A percentile compares a stretch with the other conserved stretches of the same genome.
Evolutionary conservation across 2,329 filamentous ascomycete genomes (phyloP).

Genomic region (Fusarium hainanense): DNA sequence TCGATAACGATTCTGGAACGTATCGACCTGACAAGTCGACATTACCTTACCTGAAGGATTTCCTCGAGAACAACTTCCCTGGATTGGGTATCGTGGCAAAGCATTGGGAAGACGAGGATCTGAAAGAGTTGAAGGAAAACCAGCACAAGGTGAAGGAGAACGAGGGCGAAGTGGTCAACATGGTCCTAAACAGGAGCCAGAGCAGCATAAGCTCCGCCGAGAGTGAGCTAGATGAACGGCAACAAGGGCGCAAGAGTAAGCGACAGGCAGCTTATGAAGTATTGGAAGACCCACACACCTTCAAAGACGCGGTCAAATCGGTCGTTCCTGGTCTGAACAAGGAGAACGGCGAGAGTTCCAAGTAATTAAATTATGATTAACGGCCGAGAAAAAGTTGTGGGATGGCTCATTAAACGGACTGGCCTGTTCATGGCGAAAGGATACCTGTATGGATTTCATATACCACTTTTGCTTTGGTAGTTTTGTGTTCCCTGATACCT

Average conservation of each 20-base stretch:
- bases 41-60: constrained; percentile 76
- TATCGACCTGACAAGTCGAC: constrained; percentile 86
- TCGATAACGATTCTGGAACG: constrained; percentile 95
- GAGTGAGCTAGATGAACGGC: constrained; percentile 61
- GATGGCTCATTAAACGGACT: constrained; percentile 15
- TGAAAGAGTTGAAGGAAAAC: constrained; percentile 78
- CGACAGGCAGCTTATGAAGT: constrained; percentile 63
- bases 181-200: constrained; percentile 68
- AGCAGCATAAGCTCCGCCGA: constrained; percentile 65
- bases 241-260: constrained; percentile 60
- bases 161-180: constrained; percentile 61
- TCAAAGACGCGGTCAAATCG: constrained; percentile 53
- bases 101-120: constrained; percentile 81
- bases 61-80: constrained; percentile 78
- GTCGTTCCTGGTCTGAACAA: constrained; percentile 42
- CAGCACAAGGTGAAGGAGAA: constrained; percentile 80
- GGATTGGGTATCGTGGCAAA: constrained; percentile 79
- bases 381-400: constrained; percentile 22
- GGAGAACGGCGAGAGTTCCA: constrained; percentile 36
- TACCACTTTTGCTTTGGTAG: constrained; percentile 20
- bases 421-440: constrained; percentile 23
- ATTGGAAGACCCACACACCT: constrained; percentile 60
- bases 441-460: constrained; percentile 34
- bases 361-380: constrained; percentile 32
- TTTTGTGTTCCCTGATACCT: constrained; percentile 20